A percentile compares a stretch with the other conserved stretches of the same genome.
These are phyloP conservation scores for Begonia loranthoides DNA, from an alignment of 306 rosid species.

Conservation along the genomic window DNA sequence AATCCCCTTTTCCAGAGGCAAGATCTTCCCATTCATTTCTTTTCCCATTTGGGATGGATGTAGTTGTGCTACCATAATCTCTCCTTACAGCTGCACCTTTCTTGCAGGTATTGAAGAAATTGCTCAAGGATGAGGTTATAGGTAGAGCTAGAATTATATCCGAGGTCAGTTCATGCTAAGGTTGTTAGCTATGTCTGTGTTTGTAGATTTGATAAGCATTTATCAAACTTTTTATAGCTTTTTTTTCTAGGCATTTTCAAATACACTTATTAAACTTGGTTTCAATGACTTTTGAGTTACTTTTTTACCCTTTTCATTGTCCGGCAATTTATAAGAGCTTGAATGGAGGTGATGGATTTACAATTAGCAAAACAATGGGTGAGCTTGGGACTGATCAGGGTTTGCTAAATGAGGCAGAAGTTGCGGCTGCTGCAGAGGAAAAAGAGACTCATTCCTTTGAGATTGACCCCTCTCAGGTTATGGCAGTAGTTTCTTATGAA, in stretches of 20 bases:
- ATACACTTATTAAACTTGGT: too few relatives aligned
- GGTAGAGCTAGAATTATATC: constrained; percentile 52
- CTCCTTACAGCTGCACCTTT: constrained; percentile 6
- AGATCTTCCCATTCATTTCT: constrained; percentile 3
- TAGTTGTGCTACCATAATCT: background rate
- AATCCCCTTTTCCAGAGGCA: constrained; percentile 90
- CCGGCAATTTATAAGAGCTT: too few relatives aligned
- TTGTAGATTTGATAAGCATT: too few relatives aligned
- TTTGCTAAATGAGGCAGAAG: constrained; percentile 74
- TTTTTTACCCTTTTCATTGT: too few relatives aligned
- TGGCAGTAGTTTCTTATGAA: constrained; percentile 7
- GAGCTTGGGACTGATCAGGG: constrained; percentile 60
- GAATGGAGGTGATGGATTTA: constrained; percentile 59
- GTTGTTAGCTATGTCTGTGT: too few relatives aligned
- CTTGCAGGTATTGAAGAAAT: constrained; percentile 74
- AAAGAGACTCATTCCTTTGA: constrained; percentile 88
- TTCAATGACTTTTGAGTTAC: too few relatives aligned
- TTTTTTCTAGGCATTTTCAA: background rate
- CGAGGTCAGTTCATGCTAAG: constrained; percentile 40
- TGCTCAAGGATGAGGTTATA: constrained; percentile 70
- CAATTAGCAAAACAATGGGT: constrained; percentile 71
- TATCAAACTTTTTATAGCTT: background rate
- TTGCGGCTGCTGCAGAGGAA: constrained; percentile 82
- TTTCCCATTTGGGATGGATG: constrained; percentile 4
- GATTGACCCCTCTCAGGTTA: constrained; percentile 72